Evolutionary conservation across 192 early-diverging fungal species (phyloP).

Genomic region (Backusella tarrabulga): DNA sequence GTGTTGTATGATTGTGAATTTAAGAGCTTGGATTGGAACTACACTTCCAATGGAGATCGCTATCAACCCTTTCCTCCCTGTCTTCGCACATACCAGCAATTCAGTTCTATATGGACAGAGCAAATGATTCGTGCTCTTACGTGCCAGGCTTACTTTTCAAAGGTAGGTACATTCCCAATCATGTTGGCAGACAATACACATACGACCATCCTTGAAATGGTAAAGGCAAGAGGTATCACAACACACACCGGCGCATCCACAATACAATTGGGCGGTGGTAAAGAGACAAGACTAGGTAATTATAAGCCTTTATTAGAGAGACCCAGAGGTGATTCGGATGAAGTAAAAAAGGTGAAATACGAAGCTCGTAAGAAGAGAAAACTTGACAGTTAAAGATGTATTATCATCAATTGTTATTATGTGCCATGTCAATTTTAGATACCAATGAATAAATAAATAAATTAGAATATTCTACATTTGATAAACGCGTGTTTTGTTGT

Average conservation of each 20-base stretch:
- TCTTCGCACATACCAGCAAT: slow-evolving; percentile 41
- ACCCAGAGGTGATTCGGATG: slow-evolving; percentile 35
- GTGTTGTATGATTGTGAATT: slow-evolving; percentile 88
- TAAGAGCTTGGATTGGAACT: slow-evolving; percentile 58
- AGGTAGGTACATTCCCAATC: slow-evolving; percentile 12
- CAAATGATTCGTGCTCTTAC: slow-evolving; percentile 49
- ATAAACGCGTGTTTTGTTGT: neutral
- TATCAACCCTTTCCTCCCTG: slow-evolving; percentile 30
- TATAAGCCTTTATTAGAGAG: slow-evolving; percentile 25
- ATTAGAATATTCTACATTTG: neutral
- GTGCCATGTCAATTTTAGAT: neutral
- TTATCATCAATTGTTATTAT: neutral
- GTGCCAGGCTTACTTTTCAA: slow-evolving; percentile 37
- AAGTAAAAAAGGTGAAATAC: slow-evolving; percentile 37
- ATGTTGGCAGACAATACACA: neutral
- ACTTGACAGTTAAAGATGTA: neutral
- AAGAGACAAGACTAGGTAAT: slow-evolving; percentile 12
- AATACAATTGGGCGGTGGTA: slow-evolving; percentile 32
- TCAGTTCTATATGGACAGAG: slow-evolving; percentile 48
- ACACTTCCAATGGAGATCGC: slow-evolving; percentile 37
- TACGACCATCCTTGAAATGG: neutral
- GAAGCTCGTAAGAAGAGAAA: slow-evolving; percentile 23
- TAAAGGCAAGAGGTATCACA: neutral
- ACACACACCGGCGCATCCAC: slow-evolving; percentile 3
- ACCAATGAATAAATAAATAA: neutral